Evolutionary conservation across 805 yeast genomes (phyloP).

Genomic region (Scheffersomyces lignosus): DNA sequence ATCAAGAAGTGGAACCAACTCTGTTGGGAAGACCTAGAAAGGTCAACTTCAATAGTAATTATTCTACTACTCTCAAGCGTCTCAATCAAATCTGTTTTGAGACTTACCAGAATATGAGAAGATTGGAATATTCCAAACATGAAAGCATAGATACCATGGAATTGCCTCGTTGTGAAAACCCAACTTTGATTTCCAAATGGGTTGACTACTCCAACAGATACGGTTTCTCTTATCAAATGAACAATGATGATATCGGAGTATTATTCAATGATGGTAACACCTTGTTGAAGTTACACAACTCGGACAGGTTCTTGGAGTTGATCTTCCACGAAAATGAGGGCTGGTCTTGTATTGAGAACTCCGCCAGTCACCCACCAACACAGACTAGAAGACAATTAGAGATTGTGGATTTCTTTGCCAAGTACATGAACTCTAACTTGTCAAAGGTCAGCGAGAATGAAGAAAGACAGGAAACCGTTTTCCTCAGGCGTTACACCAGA

Average conservation of each 20-base stretch:
- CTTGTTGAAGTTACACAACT: constrained; percentile 66
- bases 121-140: constrained; percentile 39
- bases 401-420: constrained; percentile 83
- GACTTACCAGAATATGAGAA: constrained; percentile 39
- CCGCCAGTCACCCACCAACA: constrained; percentile 42
- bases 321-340: constrained; percentile 44
- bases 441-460: constrained; percentile 73
- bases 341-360: constrained; percentile 47
- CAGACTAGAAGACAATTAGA: constrained; percentile 71
- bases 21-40: constrained; percentile 35
- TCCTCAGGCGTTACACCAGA: constrained; percentile 80
- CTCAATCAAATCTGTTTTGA: constrained; percentile 39
- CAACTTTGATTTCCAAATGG: constrained; percentile 88
- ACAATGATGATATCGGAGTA: constrained; percentile 88
- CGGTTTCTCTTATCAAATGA: constrained; percentile 91
- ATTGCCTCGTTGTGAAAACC: constrained; percentile 51
- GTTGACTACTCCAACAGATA: constrained; percentile 95
- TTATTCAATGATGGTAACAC: constrained; percentile 84
- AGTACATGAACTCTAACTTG: constrained; percentile 88
- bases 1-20: constrained; percentile 62
- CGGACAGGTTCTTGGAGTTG: constrained; percentile 66
- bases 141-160: constrained; percentile 34
- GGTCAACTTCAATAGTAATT: constrained; percentile 40
- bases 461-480: constrained; percentile 65
- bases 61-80: constrained; percentile 37